Evolutionary conservation across 1,284 basidiomycete genomes (phyloP), one percentile per base, ranked within the genome.

Genomic region (Cryptococcus sp.): DNA sequence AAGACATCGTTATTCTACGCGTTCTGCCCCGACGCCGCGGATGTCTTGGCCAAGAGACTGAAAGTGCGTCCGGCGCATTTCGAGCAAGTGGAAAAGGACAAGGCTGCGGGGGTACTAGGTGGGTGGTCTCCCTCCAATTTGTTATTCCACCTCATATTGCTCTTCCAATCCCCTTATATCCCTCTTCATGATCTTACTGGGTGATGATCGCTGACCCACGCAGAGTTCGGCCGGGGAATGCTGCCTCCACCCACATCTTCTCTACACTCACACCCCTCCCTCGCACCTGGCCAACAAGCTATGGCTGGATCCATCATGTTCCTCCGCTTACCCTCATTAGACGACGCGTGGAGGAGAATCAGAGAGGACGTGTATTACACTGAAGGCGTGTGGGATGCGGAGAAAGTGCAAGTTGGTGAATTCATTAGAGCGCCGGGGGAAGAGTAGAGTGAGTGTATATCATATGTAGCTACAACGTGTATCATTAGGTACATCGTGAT

Each of bases 301-400:
- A 75, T 78, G 70, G 72, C 66, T 7, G 76, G 76, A 6, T 66
- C 62, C 15, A 61, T 76, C 26, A 65, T 78, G 64, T 54, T 76
- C 34, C 61, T 76, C 50, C 68, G 70, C 25, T 65, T 65, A 47
- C 56, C 62, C 8, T 54, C 55, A 4, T 52, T 76, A 17, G 68
- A 67, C 19, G 63, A 63, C 13, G 70, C 68, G 19, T 76, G 73
- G 74, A 60, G 59, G 20, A 57, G 73, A 51, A 65, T 78, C 46
- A 73, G 69, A 59, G 52, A 55, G 15, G 76, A 78, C 55, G 64
- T 71, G 38, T 78, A 78, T 58, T 78, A 71, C 70, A 74, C 70
- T 2, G 72, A 61, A 6, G 69, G 70, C 16, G 71, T 78, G 5
- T 78, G 76, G 76, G 74, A 78, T 59, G 59, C 62, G 51, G 74